Evolutionary conservation across 164 flowering plant genomes (phyloP), one percentile per base, ranked within the genome.

Genomic region (Nymphaea thermarum): DNA sequence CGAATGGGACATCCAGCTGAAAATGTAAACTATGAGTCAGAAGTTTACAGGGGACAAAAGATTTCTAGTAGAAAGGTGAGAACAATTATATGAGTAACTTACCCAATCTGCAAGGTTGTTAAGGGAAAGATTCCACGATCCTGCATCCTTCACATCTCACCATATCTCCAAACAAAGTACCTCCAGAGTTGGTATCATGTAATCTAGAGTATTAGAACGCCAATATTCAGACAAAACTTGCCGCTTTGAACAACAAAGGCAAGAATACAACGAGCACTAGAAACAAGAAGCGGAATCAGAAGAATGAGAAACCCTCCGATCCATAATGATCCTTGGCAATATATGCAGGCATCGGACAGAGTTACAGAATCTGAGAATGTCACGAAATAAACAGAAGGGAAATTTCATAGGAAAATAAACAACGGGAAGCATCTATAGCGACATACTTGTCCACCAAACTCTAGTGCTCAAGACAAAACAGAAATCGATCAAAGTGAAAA

Each of bases 51-150:
- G 6, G 16, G n/a, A 25, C 41, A n/a, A 7, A 61, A 61, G 12
- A 8, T 11, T n/a, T 6, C 6, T 2, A 61, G 63, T n/a, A 7
- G 63, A 61, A 61, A 61, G 5, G 63, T 61, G 6, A n/a, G 36
- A n/a, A 6, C 18, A 10, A 61, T 61, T n/a, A 8, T 5, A 7
- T 7, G 10, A 61, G 63, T 5, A 4, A 7, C 18, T 71, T 71
- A 71, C 73, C 73, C 73, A 61, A 71, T 71, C 60, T 71, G 73
- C 51, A 71, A 65, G 42, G 69, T 62, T 43, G 73, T 66, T 36
- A 66, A 66, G 44, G 65, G 73, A 66, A 66, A 71, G 25, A 66
- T 45, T 17, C 66, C 73, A n/a, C 57, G 57, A 51, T 51, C 14
- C 14, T 51, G 57, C 57, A 51, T 51, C 57, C 57, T 51, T 51